phyloP scores from a whole-genome alignment of 306 rosid species.

The Casuarina glauca region DNA sequence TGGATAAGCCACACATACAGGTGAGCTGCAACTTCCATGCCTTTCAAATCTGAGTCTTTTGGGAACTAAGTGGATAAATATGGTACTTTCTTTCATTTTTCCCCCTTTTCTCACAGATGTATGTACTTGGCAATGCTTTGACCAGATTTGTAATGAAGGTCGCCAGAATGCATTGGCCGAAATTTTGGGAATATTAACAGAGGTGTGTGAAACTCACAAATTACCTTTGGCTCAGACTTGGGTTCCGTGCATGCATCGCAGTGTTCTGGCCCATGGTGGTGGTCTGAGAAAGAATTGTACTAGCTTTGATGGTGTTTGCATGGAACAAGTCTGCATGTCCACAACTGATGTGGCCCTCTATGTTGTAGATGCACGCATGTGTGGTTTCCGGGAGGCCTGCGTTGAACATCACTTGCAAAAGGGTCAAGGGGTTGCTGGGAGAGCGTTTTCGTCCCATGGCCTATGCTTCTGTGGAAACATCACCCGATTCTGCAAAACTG shows the following conservation, averaged over 20 bases:
- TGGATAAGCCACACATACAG: conserved; percentile 65
- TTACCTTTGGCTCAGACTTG: conserved; percentile 96
- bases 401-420: conserved; percentile 88
- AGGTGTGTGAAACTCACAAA: conserved; percentile 76
- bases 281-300: conserved; percentile 77
- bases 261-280: conserved; percentile 77
- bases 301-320: conserved; percentile 79
- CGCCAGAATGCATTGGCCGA: conserved; percentile 75
- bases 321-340: conserved; percentile 88
- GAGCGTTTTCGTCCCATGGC: conserved; percentile 65
- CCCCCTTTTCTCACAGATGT: conserved; percentile 65
- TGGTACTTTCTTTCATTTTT: conserved; percentile 44
- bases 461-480: conserved; percentile 70
- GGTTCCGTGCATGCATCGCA: conserved; percentile 88
- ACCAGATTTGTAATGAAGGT: conserved; percentile 83
- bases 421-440: conserved; percentile 92
- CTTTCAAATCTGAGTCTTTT: conserved; percentile 21
- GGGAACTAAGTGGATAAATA: conserved; percentile 21
- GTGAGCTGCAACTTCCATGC: conserved; percentile 44
- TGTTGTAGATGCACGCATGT: conserved; percentile 67
- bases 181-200: conserved; percentile 78
- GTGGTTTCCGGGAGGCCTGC: conserved; percentile 91
- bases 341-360: conserved; percentile 76
- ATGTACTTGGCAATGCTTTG: conserved; percentile 76
- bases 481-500: conserved; percentile 73